phyloP scores from a whole-genome alignment of 2,329 filamentous ascomycete genomes.

The Paracoccidioides brasiliensis region DNA sequence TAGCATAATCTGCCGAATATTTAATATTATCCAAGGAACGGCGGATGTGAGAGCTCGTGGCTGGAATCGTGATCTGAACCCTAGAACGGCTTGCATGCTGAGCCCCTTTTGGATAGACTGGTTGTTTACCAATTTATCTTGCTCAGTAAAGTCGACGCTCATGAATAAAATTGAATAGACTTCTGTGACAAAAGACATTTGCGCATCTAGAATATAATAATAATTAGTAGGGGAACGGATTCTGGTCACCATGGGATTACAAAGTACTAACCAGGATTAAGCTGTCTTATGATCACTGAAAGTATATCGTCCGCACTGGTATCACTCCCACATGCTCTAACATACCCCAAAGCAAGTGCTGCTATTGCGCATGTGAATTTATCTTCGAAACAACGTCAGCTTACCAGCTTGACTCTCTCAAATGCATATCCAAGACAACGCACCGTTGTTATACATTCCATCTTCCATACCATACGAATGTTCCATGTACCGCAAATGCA shows the following conservation, averaged over 20 bases:
- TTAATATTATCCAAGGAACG: constrained; percentile 60
- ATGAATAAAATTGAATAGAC: constrained; percentile 57
- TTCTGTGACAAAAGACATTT: constrained; percentile 51
- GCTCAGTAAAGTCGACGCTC: constrained; percentile 71
- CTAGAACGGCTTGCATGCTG: constrained; percentile 65
- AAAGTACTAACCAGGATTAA: constrained; percentile 24
- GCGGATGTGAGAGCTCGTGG: constrained; percentile 56
- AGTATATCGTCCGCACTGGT: constrained; percentile 58
- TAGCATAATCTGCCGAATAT: constrained; percentile 54
- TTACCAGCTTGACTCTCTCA: not conserved
- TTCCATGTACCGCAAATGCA: constrained; percentile 27
- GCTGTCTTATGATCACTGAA: constrained; percentile 46
- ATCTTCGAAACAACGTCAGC: constrained; percentile 13
- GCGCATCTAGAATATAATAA: constrained; percentile 36
- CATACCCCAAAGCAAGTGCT: constrained; percentile 43
- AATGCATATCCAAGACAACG: constrained; percentile 4
- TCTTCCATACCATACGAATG: constrained; percentile 27
- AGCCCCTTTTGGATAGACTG: constrained; percentile 60
- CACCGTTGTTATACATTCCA: constrained; percentile 28
- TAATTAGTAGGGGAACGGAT: not conserved
- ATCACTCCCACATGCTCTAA: constrained; percentile 35
- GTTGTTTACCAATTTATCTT: constrained; percentile 62
- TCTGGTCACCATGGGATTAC: not conserved
- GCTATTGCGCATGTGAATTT: constrained; percentile 44
- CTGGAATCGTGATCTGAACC: constrained; percentile 52